These are phyloP conservation scores for Crassisporium funariophilum DNA, from an alignment of 768 basidiomycete species.

Conservation along the genomic window DNA sequence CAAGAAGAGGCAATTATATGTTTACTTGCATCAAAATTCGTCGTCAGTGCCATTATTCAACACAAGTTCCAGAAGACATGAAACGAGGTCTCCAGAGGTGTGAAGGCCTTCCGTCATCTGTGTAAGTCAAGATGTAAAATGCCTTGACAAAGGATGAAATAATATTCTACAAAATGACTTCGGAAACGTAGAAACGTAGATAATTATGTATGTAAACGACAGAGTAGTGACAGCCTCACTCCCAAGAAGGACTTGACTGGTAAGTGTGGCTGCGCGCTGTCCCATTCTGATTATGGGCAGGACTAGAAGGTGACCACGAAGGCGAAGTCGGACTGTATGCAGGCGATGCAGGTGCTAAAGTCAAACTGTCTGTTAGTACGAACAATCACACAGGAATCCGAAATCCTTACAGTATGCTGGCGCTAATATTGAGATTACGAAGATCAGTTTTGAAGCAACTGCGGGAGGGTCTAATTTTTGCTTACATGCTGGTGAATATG, in stretches of 20 bases:
- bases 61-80: too few relatives aligned
- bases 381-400: constrained; percentile 1
- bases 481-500: constrained; percentile 88
- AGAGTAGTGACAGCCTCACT: constrained; percentile 32
- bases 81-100: too few relatives aligned
- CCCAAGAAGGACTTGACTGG: constrained; percentile 55
- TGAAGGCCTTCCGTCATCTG: too few relatives aligned
- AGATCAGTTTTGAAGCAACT: constrained; percentile 4
- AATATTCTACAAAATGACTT: constrained; percentile 29
- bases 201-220: constrained; percentile 23
- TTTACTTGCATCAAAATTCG: too few relatives aligned
- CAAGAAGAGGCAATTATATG: too few relatives aligned
- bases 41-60: too few relatives aligned
- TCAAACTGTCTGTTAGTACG: constrained; percentile 13
- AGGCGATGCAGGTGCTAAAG: constrained; percentile 76
- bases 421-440: constrained; percentile 39
- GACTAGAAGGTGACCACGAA: constrained; percentile 81
- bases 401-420: constrained; percentile 73
- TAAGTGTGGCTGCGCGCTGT: constrained; percentile 44
- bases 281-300: constrained; percentile 64
- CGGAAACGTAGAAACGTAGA: constrained; percentile 19
- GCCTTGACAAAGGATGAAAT: constrained; percentile 10
- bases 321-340: constrained; percentile 87
- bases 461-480: constrained; percentile 18
- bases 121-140: too few relatives aligned